Conservation (phyloP, 163 green algal species). For the Scenedesmus sp. region DNA sequence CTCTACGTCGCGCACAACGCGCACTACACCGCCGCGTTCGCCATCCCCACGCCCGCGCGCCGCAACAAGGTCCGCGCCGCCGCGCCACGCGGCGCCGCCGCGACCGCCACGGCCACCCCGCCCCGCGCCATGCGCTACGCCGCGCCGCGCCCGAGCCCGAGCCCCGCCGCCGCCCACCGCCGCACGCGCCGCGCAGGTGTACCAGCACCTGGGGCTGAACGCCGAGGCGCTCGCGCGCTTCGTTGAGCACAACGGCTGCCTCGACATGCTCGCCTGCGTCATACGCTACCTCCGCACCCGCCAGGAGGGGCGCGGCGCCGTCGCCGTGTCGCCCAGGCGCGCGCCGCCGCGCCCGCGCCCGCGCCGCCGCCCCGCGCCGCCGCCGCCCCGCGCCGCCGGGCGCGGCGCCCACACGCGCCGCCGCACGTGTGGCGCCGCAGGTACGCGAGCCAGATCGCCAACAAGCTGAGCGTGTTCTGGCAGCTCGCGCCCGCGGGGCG, state of each 20-base stretch:
- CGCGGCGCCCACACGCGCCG: no score
- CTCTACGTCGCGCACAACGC: conserved; percentile 53
- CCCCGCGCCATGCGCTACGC: no score
- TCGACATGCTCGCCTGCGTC: conserved; percentile 46
- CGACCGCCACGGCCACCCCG: no score
- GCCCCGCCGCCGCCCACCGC: no score
- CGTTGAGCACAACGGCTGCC: conserved; percentile 45
- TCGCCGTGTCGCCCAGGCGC: conserved; percentile 47
- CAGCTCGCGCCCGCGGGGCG: neutral
- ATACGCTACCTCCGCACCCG: conserved; percentile 29
- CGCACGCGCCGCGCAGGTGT: conserved; percentile 41
- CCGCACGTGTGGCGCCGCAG: no score
- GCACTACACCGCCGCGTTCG: conserved; percentile 48
- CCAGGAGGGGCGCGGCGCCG: conserved; percentile 48
- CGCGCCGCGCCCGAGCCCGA: no score
- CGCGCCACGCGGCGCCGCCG: no score
- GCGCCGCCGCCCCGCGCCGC: no score
- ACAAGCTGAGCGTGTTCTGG: conserved; percentile 54
- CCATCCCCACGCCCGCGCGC: conserved; percentile 33
- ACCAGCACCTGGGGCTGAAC: conserved; percentile 44
- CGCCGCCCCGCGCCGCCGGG: no score
- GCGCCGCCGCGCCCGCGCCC: no score
- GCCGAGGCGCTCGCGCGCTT: neutral
- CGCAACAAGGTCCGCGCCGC: conserved; percentile 39
- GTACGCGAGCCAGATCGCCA: conserved; percentile 43